Percentiles rank a stretch among this genome's conserved stretches.
Conservation (phyloP, 345 rosid genomes). For the Populus simonii region DNA sequence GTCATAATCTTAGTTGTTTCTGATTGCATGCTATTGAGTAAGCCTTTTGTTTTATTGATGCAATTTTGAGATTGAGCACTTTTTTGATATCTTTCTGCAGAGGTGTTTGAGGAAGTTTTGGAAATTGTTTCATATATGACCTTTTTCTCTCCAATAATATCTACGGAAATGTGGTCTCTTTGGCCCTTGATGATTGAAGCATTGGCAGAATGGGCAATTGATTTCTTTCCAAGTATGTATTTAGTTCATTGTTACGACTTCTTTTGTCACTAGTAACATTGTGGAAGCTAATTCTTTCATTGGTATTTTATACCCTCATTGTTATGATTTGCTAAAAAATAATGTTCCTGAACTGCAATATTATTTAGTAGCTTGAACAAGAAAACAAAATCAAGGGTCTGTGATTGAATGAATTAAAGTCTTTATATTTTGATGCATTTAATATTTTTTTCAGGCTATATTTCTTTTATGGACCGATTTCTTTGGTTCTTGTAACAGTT, state of each 20-base stretch:
- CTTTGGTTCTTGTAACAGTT: neutral
- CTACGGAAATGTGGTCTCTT: constrained; percentile 94
- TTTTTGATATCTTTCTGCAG: constrained; percentile 43
- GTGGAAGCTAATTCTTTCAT: neutral
- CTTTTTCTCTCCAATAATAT: constrained; percentile 87
- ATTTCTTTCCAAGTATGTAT: constrained; percentile 82
- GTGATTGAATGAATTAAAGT: neutral
- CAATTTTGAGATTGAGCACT: neutral
- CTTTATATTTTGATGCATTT: neutral
- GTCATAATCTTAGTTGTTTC: neutral
- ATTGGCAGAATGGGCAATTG: constrained; percentile 94
- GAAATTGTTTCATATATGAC: constrained; percentile 99
- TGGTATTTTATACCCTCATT: neutral
- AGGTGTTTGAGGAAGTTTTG: constrained; percentile 98
- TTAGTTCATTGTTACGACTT: neutral
- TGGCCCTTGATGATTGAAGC: constrained; percentile 98
- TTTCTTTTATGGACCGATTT: neutral
- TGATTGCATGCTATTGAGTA: neutral
- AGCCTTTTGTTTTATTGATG: neutral
- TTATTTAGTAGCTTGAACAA: neutral
- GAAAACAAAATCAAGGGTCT: neutral
- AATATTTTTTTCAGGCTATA: neutral
- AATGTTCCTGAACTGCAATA: neutral
- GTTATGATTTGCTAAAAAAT: neutral
- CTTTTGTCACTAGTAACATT: neutral